Evolutionary conservation across 2,329 filamentous ascomycete species (phyloP).

Genomic region (Phaeophleospora eucalypticola): DNA sequence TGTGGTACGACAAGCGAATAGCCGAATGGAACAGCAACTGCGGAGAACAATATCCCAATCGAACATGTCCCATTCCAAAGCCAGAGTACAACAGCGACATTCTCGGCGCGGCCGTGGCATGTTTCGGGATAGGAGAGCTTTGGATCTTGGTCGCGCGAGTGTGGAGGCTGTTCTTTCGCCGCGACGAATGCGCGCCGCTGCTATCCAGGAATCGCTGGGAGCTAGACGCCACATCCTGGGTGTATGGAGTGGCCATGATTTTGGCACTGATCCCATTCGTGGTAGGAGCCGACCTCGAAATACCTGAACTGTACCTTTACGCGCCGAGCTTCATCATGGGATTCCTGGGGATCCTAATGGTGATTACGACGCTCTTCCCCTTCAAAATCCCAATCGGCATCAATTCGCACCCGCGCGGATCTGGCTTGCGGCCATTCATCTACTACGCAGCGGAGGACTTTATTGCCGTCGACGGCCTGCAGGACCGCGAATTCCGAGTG

Average conservation of each 20-base stretch:
- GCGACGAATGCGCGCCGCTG: slow-evolving; percentile 29
- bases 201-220: slow-evolving; percentile 29
- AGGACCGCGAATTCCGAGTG: slow-evolving; percentile 31
- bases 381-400: slow-evolving; percentile 32
- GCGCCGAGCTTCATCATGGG: slow-evolving; percentile 31
- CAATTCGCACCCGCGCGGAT: slow-evolving; percentile 30
- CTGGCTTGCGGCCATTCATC: slow-evolving; percentile 28
- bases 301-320: slow-evolving; percentile 30
- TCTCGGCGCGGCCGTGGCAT: slow-evolving; percentile 28
- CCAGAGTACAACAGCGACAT: slow-evolving; percentile 28
- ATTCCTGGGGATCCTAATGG: slow-evolving; percentile 29
- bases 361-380: slow-evolving; percentile 27
- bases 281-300: slow-evolving; percentile 22
- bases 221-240: slow-evolving; percentile 32
- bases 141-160: slow-evolving; percentile 31
- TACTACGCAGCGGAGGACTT: slow-evolving; percentile 34
- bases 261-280: slow-evolving; percentile 27
- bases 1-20: slow-evolving; percentile 25
- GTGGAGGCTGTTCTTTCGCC: slow-evolving; percentile 24
- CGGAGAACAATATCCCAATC: slow-evolving; percentile 9
- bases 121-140: slow-evolving; percentile 31
- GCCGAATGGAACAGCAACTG: slow-evolving; percentile 19
- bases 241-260: slow-evolving; percentile 29
- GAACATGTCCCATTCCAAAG: slow-evolving; percentile 20
- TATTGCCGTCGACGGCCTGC: slow-evolving; percentile 31